These are phyloP conservation scores for Yamadazyma sp. DNA, from an alignment of 1,139 yeast species.

Conservation along the genomic window DNA sequence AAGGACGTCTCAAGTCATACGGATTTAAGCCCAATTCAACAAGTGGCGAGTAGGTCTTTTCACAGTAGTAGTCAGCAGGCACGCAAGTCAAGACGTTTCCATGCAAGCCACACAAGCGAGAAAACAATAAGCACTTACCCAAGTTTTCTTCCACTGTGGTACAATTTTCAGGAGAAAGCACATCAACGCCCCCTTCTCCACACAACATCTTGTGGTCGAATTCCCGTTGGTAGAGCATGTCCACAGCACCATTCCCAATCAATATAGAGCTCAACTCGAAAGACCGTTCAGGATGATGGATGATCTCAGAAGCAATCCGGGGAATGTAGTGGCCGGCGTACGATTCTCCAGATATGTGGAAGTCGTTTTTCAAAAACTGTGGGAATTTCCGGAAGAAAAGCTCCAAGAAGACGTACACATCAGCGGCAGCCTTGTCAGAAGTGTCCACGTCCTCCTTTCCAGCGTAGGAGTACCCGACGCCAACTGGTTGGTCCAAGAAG, in stretches of 20 bases:
- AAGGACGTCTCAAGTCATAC: constrained; percentile 65
- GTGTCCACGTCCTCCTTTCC: constrained; percentile 47
- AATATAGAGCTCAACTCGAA: constrained; percentile 65
- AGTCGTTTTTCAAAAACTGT: constrained; percentile 48
- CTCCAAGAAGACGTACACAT: constrained; percentile 69
- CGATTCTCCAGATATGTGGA: constrained; percentile 82
- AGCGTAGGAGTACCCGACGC: constrained; percentile 75
- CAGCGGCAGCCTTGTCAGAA: constrained; percentile 70
- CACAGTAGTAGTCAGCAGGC: constrained; percentile 49
- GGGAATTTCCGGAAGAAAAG: constrained; percentile 71
- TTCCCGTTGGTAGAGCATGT: constrained; percentile 60
- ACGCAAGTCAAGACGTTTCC: constrained; percentile 51
- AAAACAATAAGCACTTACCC: constrained; percentile 57
- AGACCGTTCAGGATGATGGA: constrained; percentile 56
- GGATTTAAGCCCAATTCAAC: constrained; percentile 61
- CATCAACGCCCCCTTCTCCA: constrained; percentile 68
- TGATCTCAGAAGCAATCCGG: constrained; percentile 66
- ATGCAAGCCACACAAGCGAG: constrained; percentile 52
- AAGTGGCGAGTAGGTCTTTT: constrained; percentile 50
- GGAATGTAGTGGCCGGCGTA: constrained; percentile 86
- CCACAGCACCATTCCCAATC: constrained; percentile 83
- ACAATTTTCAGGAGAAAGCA: constrained; percentile 60
- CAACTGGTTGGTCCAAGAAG: constrained; percentile 87
- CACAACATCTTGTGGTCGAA: constrained; percentile 79
- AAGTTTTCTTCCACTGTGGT: constrained; percentile 47